These are phyloP conservation scores for Peterozyma xylosa DNA, from an alignment of 805 yeast genomes.

Conservation along the genomic window DNA sequence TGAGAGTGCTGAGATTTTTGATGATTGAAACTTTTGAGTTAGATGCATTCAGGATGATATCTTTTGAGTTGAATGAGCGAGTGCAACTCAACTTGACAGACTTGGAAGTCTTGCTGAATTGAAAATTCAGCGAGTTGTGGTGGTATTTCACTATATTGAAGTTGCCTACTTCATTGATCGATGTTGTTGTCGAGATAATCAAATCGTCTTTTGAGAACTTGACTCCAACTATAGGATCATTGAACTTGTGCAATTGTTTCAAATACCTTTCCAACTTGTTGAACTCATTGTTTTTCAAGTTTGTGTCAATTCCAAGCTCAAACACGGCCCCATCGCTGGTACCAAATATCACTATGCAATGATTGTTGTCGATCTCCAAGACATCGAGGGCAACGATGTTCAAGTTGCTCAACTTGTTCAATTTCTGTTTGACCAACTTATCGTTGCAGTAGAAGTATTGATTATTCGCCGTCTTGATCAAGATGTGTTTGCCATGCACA, in stretches of 20 bases:
- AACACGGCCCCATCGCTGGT: conserved; percentile 39
- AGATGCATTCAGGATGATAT: conserved; percentile 7
- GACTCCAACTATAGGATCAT: conserved; percentile 2
- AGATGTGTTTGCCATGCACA: conserved; percentile 41
- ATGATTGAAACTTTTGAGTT: conserved; percentile 11
- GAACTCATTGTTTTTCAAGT: conserved; percentile 29
- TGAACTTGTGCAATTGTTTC: conserved; percentile 21
- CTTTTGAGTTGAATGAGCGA: neutral
- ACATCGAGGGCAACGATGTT: conserved; percentile 35
- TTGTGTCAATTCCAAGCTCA: conserved; percentile 36
- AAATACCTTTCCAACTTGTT: conserved; percentile 32
- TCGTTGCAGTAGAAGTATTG: conserved; percentile 38
- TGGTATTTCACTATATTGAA: conserved; percentile 4
- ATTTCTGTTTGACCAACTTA: conserved; percentile 27
- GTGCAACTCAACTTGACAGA: neutral
- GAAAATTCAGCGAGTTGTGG: conserved; percentile 9
- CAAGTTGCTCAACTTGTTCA: conserved; percentile 40
- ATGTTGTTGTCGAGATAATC: conserved; percentile 1
- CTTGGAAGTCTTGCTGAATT: conserved; percentile 11
- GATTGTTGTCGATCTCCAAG: conserved; percentile 34
- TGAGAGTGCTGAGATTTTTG: conserved; percentile 5
- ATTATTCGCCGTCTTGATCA: conserved; percentile 41
- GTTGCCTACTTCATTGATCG: neutral
- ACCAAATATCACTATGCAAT: conserved; percentile 26
- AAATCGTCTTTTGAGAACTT: neutral